phyloP scores from a whole-genome alignment of 140 eudicot species.

The Anethum foeniculum region DNA sequence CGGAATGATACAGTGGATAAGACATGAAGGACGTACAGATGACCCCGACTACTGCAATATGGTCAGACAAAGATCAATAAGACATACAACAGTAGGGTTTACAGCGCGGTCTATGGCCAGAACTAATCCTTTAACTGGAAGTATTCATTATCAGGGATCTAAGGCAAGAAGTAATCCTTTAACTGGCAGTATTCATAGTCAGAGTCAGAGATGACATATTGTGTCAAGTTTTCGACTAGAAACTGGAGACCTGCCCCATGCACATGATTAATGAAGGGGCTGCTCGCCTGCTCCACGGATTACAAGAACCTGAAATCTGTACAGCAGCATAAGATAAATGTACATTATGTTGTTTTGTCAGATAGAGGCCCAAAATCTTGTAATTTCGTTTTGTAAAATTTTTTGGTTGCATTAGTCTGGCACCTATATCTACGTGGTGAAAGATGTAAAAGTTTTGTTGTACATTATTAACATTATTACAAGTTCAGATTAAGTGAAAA shows the following conservation, averaged over 20 bases:
- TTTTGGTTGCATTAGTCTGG: not conserved
- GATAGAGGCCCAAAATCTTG: slow-evolving; percentile 8
- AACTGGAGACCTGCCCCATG: not conserved
- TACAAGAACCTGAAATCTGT: slow-evolving; percentile 13
- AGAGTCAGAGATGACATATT: not conserved
- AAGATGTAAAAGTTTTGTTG: slow-evolving; percentile 10
- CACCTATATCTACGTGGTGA: not conserved
- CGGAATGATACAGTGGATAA: slow-evolving; percentile 82
- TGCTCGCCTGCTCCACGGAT: not conserved
- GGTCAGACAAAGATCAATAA: slow-evolving; percentile 73
- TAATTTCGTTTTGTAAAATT: not conserved
- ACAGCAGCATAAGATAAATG: slow-evolving; percentile 8
- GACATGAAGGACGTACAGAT: slow-evolving; percentile 59
- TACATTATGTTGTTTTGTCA: slow-evolving; percentile 9
- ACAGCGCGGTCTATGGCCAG: slow-evolving; percentile 66
- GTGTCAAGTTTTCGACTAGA: not conserved
- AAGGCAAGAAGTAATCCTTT: slow-evolving; percentile 29
- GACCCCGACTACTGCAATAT: slow-evolving; percentile 57
- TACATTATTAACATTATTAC: not conserved
- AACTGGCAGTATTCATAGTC: slow-evolving; percentile 2
- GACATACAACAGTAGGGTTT: slow-evolving; percentile 67
- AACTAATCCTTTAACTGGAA: slow-evolving; percentile 8
- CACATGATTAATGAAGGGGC: slow-evolving; percentile 5
- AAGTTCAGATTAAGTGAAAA: not conserved
- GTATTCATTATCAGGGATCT: slow-evolving; percentile 8